Percentiles rank a stretch among this genome's conserved stretches.
Conservation (phyloP, 192 early-diverging fungal genomes). For the Kickxella alabastrina region DNA sequence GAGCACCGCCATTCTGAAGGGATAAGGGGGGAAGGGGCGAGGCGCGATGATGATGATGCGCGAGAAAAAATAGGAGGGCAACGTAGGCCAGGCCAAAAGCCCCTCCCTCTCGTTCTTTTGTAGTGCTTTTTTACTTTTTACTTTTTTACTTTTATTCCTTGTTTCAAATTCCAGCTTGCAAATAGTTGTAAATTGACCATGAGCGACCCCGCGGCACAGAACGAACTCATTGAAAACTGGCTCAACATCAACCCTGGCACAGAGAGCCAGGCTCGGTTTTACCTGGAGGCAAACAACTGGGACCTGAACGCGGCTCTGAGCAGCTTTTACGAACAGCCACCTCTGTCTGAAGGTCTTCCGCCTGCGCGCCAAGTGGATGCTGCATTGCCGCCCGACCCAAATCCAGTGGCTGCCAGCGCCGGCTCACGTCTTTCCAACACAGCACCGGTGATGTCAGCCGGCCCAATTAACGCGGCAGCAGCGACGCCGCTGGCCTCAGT, state of each 20-base stretch:
- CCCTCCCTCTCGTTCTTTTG: neutral
- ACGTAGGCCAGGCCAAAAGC: too few relatives aligned
- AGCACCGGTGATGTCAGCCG: slow-evolving; percentile 40
- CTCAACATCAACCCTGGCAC: slow-evolving; percentile 53
- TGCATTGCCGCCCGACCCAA: slow-evolving; percentile 41
- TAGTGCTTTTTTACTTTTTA: neutral
- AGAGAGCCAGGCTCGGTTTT: slow-evolving; percentile 64
- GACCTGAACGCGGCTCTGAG: slow-evolving; percentile 66
- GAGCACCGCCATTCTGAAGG: too few relatives aligned
- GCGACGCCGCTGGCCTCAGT: slow-evolving; percentile 1
- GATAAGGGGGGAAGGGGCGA: too few relatives aligned
- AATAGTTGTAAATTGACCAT: too few relatives aligned
- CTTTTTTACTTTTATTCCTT: slow-evolving; percentile 1
- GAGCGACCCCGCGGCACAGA: slow-evolving; percentile 38
- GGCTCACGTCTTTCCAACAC: slow-evolving; percentile 8
- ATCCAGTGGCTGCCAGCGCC: slow-evolving; percentile 6
- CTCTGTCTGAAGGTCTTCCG: slow-evolving; percentile 48
- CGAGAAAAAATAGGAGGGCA: neutral
- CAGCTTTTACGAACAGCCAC: slow-evolving; percentile 66
- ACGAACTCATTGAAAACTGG: slow-evolving; percentile 60
- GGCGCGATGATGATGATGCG: neutral
- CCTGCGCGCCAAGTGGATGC: slow-evolving; percentile 23
- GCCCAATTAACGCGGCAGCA: slow-evolving; percentile 9
- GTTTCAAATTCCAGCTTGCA: too few relatives aligned
- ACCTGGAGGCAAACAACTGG: slow-evolving; percentile 74